Base-by-base conservation (phyloP, 805 yeast genomes). In the Lachancea fermentati region DNA sequence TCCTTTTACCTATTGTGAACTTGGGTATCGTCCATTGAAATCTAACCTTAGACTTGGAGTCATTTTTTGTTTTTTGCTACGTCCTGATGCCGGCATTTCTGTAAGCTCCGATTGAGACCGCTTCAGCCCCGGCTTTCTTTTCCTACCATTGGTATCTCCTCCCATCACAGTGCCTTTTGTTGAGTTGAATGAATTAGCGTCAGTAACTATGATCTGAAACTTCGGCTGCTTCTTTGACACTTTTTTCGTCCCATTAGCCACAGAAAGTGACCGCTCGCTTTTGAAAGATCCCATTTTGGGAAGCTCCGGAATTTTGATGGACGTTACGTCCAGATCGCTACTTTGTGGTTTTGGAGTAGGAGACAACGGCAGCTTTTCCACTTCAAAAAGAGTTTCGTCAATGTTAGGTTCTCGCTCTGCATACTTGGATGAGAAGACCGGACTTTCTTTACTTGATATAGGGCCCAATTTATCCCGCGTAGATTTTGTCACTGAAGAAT, bases 281-380 rank as follows among this genome's bases (percentile, higher is more conserved):
- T 44, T 54, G 43, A 61, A 61, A 2, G 65, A 60, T 3, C 66
- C 66, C 66, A 61, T 61, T 35, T 60, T 61, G 9, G 66, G 66
- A 33, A 61, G 45, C 36, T 60, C 65, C 1, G 62, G 63, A 3
- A 60, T 52, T 15, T 44, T 47, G 13, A 58, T 38, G 11, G 45
- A 30, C 14, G 46, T 47, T 15, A 38, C 39, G 12, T 37, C 41
- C 35, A 37, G 12, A 13, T 30, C 30, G 13, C 15, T 34, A n/a
- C 36, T 34, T 3, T 33, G 16, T 8, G 43, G 51, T 35, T 59
- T 58, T 2, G 65, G 63, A 6, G 65, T 59, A 8, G 65, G 63
- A 14, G 65, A 58, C 19, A 54, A 42, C 7, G 58, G 55, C 11
- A 57, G 34, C 29, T 44, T 46, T 11, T 46, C 52, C 14, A 44